Evolutionary conservation across 208 protist genomes (phyloP), one percentile per base, ranked within the genome.

Genomic region (Crithidia brevicula): DNA sequence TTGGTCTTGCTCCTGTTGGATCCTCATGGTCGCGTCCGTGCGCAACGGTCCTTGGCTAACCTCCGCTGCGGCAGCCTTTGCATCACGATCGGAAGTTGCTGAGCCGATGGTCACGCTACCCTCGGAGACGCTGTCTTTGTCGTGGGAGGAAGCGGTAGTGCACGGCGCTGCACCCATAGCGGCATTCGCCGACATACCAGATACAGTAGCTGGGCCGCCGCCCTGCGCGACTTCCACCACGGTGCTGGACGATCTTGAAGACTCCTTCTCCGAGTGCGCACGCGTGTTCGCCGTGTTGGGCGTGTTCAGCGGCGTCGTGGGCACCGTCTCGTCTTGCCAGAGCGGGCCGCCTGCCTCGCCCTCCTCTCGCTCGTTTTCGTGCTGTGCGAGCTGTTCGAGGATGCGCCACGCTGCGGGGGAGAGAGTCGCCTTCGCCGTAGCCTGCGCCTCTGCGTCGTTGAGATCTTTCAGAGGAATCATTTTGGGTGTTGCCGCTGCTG

Each of bases 351-450:
- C 36, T 36, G 31, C 52, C 3, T 16, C 33, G 23, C 18, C n/a
- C 33, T 60, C 23, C 25, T 23, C 16, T 1, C 4, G 36, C 23
- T n/a, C 7, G 36, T 58, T 16, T n/a, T 31, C 15, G 7, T 4
- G n/a, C 15, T 33, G 0, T 16, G 22, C 20, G 5, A 65, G 33
- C 18, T 23, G 13, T 7, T 36, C 20, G 0, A 57, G 10, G 1
- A 67, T n/a, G 18, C 49, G 47, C 49, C 43, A 52, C 34, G 61
- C 61, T 1, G 46, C 49, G 5, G 61, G 51, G 28, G 62, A 68
- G 50, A 68, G 51, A 1, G 25, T 11, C 25, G 51, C 20, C 28
- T 57, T n/a, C 10, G 62, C 62, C 4, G 23, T 51, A n/a, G 13
- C 51, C 28, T 54, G 42, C 25, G 25, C 47, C 1, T 20, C 15